A percentile compares a stretch with the other conserved stretches of the same genome.
Evolutionary conservation across 257 asterid genomes (phyloP).

Genomic region (Ilex asprella): DNA sequence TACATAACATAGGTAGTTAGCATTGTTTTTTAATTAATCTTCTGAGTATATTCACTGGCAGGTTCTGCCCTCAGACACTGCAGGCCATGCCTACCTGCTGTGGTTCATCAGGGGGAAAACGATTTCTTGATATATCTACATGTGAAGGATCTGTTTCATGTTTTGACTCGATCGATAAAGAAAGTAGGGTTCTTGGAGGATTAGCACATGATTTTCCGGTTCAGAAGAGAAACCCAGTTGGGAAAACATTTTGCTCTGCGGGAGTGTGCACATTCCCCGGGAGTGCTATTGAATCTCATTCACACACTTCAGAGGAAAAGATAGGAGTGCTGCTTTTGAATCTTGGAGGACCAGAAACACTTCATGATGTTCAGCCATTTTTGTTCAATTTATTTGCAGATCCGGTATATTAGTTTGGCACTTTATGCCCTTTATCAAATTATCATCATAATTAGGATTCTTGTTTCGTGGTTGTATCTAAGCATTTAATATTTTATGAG

Average conservation of each 20-base stretch:
- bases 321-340: constrained; percentile 81
- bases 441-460: not conserved
- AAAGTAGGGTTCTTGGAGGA: constrained; percentile 17
- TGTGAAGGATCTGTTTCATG: constrained; percentile 12
- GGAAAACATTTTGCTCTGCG: constrained; percentile 42
- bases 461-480: not conserved
- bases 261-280: constrained; percentile 40
- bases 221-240: constrained; percentile 26
- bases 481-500: not conserved
- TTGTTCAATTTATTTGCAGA: constrained; percentile 86
- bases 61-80: constrained; percentile 31
- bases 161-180: constrained; percentile 19
- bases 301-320: constrained; percentile 51
- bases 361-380: constrained; percentile 86
- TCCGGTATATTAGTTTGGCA: constrained; percentile 46
- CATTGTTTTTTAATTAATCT: constrained; percentile 4
- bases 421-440: not conserved
- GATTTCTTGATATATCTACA: constrained; percentile 4
- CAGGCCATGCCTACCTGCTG: constrained; percentile 18
- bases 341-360: constrained; percentile 94
- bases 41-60: constrained; percentile 24
- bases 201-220: constrained; percentile 23
- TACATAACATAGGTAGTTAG: not conserved
- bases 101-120: constrained; percentile 8
- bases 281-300: constrained; percentile 22